Percentiles rank a stretch among this genome's conserved stretches.
phyloP scores from a whole-genome alignment of 768 basidiomycete genomes.

The Fomitopsis pulvina region DNA sequence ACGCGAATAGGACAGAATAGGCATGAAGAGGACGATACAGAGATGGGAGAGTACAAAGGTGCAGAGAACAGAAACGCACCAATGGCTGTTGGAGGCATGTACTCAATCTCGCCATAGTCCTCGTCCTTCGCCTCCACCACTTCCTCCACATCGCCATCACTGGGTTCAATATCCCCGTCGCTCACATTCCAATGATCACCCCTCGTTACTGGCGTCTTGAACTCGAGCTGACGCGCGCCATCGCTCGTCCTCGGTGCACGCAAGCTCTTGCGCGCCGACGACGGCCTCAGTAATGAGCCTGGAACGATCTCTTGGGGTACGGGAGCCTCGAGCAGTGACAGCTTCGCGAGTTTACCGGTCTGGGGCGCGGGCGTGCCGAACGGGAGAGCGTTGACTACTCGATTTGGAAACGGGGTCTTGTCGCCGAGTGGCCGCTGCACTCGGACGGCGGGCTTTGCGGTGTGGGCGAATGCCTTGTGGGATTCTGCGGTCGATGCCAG shows the following conservation, averaged over 20 bases:
- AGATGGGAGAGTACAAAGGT: not conserved
- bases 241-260: conserved; percentile 46
- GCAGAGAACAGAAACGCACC: conserved; percentile 28
- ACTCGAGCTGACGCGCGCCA: conserved; percentile 18
- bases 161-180: conserved; percentile 39
- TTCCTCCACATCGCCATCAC: conserved; percentile 20
- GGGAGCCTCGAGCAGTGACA: conserved; percentile 23
- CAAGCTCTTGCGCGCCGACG: conserved; percentile 59
- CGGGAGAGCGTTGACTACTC: conserved; percentile 24
- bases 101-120: conserved; percentile 44
- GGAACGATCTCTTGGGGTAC: conserved; percentile 25
- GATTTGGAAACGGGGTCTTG: conserved; percentile 75
- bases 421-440: conserved; percentile 52
- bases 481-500: not conserved
- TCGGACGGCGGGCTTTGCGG: conserved; percentile 20
- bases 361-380: conserved; percentile 28
- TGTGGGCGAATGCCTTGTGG: conserved; percentile 7
- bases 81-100: conserved; percentile 47
- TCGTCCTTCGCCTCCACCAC: conserved; percentile 17
- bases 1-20: not conserved
- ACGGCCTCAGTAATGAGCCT: conserved; percentile 47
- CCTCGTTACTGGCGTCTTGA: conserved; percentile 60
- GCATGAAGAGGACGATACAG: not conserved
- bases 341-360: conserved; percentile 29
- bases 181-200: conserved; percentile 76